A percentile compares a stretch with the other conserved stretches of the same genome.
These are phyloP conservation scores for Phytophthora ohioensis DNA, from an alignment of 352 stramenopile species.

Conservation along the genomic window DNA sequence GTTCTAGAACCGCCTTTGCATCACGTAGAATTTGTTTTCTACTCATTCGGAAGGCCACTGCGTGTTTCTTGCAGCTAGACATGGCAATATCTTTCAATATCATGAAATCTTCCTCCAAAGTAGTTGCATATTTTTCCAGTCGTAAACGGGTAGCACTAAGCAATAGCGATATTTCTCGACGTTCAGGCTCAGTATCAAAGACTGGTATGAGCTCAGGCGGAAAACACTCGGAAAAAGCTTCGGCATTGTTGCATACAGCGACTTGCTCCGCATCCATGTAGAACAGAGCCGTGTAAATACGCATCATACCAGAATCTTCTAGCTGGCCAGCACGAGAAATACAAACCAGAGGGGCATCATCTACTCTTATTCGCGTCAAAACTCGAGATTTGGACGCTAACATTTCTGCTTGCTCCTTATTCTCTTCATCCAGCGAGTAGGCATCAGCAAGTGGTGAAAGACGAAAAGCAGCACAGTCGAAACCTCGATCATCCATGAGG, in stretches of 20 bases:
- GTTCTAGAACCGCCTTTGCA: conserved; percentile 25
- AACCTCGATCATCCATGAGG: conserved; percentile 85
- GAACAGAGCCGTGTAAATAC: conserved; percentile 44
- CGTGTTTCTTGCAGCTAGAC: conserved; percentile 18
- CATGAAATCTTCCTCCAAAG: conserved; percentile 41
- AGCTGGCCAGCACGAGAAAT: conserved; percentile 45
- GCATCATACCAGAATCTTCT: conserved; percentile 37
- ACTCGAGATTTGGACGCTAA: conserved; percentile 39
- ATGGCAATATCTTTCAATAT: background rate
- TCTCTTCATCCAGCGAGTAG: background rate
- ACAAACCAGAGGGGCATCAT: conserved; percentile 41
- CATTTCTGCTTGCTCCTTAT: conserved; percentile 7
- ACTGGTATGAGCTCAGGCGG: conserved; percentile 25
- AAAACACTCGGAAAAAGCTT: conserved; percentile 49
- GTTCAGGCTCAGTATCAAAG: conserved; percentile 9
- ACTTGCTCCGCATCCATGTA: conserved; percentile 29
- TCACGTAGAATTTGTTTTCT: conserved; percentile 62
- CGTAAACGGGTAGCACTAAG: conserved; percentile 22
- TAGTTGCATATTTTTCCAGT: conserved; percentile 51
- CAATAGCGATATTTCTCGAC: conserved; percentile 21
- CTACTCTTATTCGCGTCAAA: conserved; percentile 41
- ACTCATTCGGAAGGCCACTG: conserved; percentile 56
- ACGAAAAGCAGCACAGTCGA: conserved; percentile 84
- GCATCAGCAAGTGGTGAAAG: conserved; percentile 35
- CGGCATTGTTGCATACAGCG: conserved; percentile 34